Percentiles rank a stretch among this genome's conserved stretches.
Conservation (phyloP, 169 alveolate species). For the Plasmodium adleri region DNA sequence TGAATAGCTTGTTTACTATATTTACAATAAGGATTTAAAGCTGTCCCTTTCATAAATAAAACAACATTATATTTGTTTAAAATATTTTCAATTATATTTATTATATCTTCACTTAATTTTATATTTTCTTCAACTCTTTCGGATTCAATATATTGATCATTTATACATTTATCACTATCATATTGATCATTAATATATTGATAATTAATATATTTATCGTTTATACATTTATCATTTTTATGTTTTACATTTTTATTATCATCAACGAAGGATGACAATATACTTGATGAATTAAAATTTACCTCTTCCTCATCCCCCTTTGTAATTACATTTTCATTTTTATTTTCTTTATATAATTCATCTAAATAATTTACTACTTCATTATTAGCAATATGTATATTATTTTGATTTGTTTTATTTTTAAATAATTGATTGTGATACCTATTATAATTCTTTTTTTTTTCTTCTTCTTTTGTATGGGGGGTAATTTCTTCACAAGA, state of each 20-base stretch:
- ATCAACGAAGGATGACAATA: no score
- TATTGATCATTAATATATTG: not conserved
- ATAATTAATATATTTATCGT: not conserved
- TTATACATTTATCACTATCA: not conserved
- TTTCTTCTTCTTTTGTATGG: not conserved
- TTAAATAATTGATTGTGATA: no score
- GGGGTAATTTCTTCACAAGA: slow-evolving; percentile 23
- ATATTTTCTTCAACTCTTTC: not conserved
- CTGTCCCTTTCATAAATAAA: slow-evolving; percentile 89
- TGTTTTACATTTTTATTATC: no score
- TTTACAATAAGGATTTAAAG: slow-evolving; percentile 86
- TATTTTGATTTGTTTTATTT: no score
- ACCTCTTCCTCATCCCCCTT: no score
- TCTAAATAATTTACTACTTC: no score
- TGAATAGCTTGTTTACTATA: slow-evolving; percentile 85
- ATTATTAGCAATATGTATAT: no score
- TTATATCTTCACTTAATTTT: slow-evolving; percentile 38
- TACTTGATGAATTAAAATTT: no score
- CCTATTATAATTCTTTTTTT: no score
- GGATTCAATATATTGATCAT: not conserved
- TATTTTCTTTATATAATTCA: no score
- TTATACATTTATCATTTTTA: no score
- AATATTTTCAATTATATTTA: slow-evolving; percentile 72
- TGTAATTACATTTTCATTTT: no score
- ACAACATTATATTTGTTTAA: slow-evolving; percentile 79